A percentile compares a stretch with the other conserved stretches of the same genome.
These are phyloP conservation scores for Globisporangium middletonii DNA, from an alignment of 352 stramenopile genomes.

Conservation along the genomic window DNA sequence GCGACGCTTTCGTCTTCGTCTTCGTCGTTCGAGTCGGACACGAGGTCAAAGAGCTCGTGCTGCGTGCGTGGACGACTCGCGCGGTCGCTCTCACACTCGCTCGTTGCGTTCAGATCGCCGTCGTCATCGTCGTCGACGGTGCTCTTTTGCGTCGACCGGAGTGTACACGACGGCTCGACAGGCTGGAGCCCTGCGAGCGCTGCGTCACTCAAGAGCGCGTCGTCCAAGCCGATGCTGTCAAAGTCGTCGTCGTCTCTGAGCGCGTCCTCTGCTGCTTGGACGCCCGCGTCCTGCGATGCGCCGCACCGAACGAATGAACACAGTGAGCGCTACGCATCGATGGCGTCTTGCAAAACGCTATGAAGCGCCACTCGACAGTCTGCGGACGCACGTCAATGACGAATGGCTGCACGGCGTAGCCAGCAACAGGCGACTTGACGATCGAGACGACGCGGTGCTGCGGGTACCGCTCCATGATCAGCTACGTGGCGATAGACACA, in stretches of 20 bases:
- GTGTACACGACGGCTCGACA: conserved; percentile 34
- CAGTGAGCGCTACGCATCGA: background rate
- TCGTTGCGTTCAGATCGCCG: conserved; percentile 2
- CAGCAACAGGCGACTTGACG: conserved; percentile 54
- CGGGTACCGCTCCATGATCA: conserved; percentile 57
- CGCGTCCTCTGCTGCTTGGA: conserved; percentile 22
- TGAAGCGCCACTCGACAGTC: background rate
- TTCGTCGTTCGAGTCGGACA: conserved; percentile 54
- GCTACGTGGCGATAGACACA: conserved; percentile 16
- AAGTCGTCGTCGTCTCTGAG: background rate
- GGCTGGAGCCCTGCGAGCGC: conserved; percentile 32
- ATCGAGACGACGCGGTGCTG: conserved; percentile 45
- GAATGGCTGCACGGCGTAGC: conserved; percentile 59
- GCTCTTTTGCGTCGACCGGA: conserved; percentile 63
- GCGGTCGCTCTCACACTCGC: background rate
- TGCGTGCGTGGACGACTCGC: conserved; percentile 6
- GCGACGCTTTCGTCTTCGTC: conserved; percentile 19
- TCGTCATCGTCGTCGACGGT: conserved; percentile 16
- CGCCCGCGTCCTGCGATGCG: conserved; percentile 27
- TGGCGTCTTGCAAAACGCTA: background rate
- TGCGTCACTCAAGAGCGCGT: conserved; percentile 49
- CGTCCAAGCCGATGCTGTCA: conserved; percentile 35
- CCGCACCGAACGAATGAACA: background rate
- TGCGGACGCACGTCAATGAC: conserved; percentile 33
- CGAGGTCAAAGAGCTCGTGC: conserved; percentile 37